Evolutionary conservation across 306 rosid species (phyloP).

Genomic region (Vigna radiata): DNA sequence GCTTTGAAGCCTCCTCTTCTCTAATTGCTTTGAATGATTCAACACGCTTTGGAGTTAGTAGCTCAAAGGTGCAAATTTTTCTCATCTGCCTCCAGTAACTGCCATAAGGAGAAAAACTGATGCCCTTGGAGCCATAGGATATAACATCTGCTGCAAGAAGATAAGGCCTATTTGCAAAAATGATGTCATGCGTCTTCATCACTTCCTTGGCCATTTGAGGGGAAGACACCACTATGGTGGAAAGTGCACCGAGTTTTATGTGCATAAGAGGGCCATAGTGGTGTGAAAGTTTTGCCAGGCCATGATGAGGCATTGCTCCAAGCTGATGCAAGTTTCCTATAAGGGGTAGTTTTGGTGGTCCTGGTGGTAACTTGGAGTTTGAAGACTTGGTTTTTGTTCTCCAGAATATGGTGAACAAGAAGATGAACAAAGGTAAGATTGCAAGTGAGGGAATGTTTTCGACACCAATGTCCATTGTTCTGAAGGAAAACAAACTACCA

Average conservation of each 20-base stretch:
- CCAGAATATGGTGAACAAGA: slow-evolving; percentile 40
- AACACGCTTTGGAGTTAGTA: slow-evolving; percentile 36
- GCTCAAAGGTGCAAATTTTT: slow-evolving; percentile 41
- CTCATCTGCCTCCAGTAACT: slow-evolving; percentile 46
- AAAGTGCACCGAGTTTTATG: slow-evolving; percentile 44
- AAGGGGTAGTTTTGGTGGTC: slow-evolving; percentile 49
- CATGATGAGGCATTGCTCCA: slow-evolving; percentile 37
- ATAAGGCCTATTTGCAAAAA: slow-evolving; percentile 45
- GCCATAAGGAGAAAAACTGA: slow-evolving; percentile 42
- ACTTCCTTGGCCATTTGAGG: slow-evolving; percentile 54
- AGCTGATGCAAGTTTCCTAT: slow-evolving; percentile 51
- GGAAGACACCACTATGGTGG: slow-evolving; percentile 47
- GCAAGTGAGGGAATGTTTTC: slow-evolving; percentile 8
- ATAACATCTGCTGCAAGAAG: slow-evolving; percentile 18
- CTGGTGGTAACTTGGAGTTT: slow-evolving; percentile 47
- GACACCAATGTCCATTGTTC: slow-evolving; percentile 33
- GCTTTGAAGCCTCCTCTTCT: slow-evolving; percentile 31
- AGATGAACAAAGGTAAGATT: slow-evolving; percentile 27
- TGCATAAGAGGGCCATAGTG: slow-evolving; percentile 64
- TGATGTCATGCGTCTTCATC: slow-evolving; percentile 49
- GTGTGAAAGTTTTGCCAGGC: slow-evolving; percentile 42
- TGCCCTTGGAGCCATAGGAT: slow-evolving; percentile 19
- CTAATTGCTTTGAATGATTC: slow-evolving; percentile 36
- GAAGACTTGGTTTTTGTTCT: slow-evolving; percentile 41
- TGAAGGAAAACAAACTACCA: not conserved